These are phyloP conservation scores for Capronia coronata DNA, from an alignment of 2,329 filamentous ascomycete species.

Conservation along the genomic window DNA sequence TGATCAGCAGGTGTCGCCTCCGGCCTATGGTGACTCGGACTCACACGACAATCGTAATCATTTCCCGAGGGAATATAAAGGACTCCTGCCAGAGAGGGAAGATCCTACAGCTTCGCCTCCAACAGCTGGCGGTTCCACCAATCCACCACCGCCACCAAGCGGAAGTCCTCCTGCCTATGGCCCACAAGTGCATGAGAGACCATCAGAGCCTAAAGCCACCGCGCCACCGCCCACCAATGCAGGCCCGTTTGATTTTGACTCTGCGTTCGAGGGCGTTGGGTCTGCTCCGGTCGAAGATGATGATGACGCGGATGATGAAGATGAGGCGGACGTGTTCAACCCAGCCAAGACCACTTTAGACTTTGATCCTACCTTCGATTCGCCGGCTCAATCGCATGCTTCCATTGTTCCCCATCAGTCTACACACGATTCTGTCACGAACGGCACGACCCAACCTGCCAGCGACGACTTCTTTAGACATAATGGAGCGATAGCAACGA, in stretches of 20 bases:
- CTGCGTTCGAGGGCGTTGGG: constrained; percentile 41
- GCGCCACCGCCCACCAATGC: constrained; percentile 32
- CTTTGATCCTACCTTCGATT: constrained; percentile 45
- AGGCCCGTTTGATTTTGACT: constrained; percentile 41
- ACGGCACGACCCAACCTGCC: constrained; percentile 27
- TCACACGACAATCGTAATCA: constrained; percentile 33
- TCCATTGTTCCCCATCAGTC: constrained; percentile 31
- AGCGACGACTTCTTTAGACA: constrained; percentile 46
- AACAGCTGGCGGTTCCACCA: constrained; percentile 31
- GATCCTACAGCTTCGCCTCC: constrained; percentile 38
- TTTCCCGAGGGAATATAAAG: constrained; percentile 36
- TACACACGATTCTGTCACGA: constrained; percentile 22
- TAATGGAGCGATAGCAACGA: constrained; percentile 9
- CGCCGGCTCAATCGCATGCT: constrained; percentile 35
- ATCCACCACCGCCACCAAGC: constrained; percentile 14
- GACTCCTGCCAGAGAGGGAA: constrained; percentile 36
- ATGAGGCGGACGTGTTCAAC: constrained; percentile 54
- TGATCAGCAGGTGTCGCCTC: constrained; percentile 49
- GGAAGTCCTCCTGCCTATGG: constrained; percentile 25
- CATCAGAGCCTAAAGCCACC: constrained; percentile 28
- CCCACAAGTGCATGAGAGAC: constrained; percentile 26
- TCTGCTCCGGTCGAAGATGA: constrained; percentile 42
- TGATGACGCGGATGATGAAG: constrained; percentile 34
- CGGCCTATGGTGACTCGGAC: constrained; percentile 33
- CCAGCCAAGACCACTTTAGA: constrained; percentile 34